Evolutionary conservation across 371 early-diverging fungal genomes (phyloP).

Genomic region (Saksenaea vasiformis): DNA sequence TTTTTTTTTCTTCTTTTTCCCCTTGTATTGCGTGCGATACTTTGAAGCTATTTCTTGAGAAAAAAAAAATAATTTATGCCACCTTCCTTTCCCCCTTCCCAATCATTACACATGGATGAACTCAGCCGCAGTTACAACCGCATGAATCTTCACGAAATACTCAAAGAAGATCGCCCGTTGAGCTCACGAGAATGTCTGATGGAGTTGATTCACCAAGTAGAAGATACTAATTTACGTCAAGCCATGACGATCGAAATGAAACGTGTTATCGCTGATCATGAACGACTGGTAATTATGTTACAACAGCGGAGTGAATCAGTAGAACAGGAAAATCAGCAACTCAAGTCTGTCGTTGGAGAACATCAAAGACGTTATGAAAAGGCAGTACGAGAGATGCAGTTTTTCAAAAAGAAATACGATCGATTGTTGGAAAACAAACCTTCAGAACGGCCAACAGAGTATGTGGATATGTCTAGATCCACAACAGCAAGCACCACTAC

Average conservation of each 20-base stretch:
- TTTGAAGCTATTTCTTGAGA: background rate
- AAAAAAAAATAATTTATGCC: background rate
- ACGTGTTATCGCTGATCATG: slow-evolving; percentile 30
- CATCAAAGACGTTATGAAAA: slow-evolving; percentile 47
- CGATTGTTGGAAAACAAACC: slow-evolving; percentile 13
- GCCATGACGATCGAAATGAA: slow-evolving; percentile 28
- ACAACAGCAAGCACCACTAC: background rate
- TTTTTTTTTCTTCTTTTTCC: background rate
- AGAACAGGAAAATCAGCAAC: slow-evolving; percentile 32
- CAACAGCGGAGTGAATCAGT: slow-evolving; percentile 25
- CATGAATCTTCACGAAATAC: slow-evolving; percentile 3
- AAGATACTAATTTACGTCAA: slow-evolving; percentile 15
- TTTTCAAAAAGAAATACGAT: slow-evolving; percentile 45
- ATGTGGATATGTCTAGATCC: slow-evolving; percentile 12
- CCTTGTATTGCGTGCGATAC: background rate
- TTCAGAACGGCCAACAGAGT: background rate
- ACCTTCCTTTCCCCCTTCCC: slow-evolving; percentile 6
- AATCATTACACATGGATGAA: slow-evolving; percentile 7
- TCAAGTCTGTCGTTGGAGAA: slow-evolving; percentile 26
- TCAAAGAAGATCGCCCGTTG: slow-evolving; percentile 11
- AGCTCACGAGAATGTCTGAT: slow-evolving; percentile 21
- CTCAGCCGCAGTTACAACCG: slow-evolving; percentile 4
- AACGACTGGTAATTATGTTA: slow-evolving; percentile 30
- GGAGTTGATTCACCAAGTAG: slow-evolving; percentile 22
- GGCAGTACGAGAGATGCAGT: slow-evolving; percentile 53